Evolutionary conservation across 2,329 filamentous ascomycete species (phyloP).

Genomic region (Apiospora phragmitis): DNA sequence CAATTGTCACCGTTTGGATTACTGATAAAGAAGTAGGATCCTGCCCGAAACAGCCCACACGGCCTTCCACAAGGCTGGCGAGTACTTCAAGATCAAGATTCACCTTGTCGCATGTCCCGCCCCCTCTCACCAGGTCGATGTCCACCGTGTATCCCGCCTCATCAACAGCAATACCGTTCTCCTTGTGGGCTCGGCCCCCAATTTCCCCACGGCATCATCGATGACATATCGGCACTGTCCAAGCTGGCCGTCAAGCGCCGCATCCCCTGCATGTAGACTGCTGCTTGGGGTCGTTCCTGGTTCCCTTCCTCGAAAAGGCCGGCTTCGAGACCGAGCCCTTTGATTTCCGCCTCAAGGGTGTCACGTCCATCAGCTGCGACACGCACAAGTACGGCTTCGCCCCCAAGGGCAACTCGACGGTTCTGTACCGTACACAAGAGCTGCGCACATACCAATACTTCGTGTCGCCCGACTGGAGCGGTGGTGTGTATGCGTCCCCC

Average conservation of each 20-base stretch:
- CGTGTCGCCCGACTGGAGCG: constrained; percentile 90
- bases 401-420: constrained; percentile 92
- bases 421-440: constrained; percentile 80
- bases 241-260: constrained; percentile 77
- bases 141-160: constrained; percentile 75
- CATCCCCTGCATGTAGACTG: constrained; percentile 93
- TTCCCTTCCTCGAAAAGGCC: constrained; percentile 89
- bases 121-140: constrained; percentile 80
- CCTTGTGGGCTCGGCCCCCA: constrained; percentile 91
- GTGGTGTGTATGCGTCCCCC: constrained; percentile 93
- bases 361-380: constrained; percentile 93
- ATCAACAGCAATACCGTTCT: constrained; percentile 94
- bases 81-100: constrained; percentile 96
- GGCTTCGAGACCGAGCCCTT: constrained; percentile 88
- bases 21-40: constrained; percentile 59
- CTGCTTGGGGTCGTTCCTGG: constrained; percentile 92
- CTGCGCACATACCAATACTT: constrained; percentile 94
- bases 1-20: not conserved
- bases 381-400: constrained; percentile 99
- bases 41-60: constrained; percentile 93
- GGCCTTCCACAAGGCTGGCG: constrained; percentile 90
- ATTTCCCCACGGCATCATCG: constrained; percentile 99
- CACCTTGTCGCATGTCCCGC: constrained; percentile 86
- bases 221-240: constrained; percentile 86
- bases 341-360: constrained; percentile 91